Conservation (phyloP, 1,284 basidiomycete genomes). For the Boletus sp. region DNA sequence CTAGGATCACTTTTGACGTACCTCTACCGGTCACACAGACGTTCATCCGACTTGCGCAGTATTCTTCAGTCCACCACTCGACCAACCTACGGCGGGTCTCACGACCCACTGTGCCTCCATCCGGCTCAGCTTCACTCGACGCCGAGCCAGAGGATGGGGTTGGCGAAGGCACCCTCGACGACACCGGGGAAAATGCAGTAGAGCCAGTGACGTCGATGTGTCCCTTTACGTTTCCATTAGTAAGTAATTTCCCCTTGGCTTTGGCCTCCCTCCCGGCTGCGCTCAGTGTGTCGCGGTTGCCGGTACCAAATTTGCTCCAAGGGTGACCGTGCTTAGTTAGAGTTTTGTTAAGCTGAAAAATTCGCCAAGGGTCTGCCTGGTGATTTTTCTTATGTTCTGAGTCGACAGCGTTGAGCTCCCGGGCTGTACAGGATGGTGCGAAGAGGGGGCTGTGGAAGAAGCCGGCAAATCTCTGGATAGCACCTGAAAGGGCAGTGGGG, state of each 20-base stretch:
- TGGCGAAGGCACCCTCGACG: conserved; percentile 63
- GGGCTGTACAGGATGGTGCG: conserved; percentile 84
- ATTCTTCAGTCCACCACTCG: conserved; percentile 94
- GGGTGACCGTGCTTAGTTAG: conserved; percentile 79
- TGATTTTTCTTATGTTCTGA: conserved; percentile 99
- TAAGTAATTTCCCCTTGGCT: conserved; percentile 42
- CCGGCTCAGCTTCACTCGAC: conserved; percentile 60
- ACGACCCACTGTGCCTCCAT: conserved; percentile 75
- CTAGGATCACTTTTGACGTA: conserved; percentile 27
- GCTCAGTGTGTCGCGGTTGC: conserved; percentile 84
- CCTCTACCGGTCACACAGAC: conserved; percentile 90
- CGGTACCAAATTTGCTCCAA: conserved; percentile 95
- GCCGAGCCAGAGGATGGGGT: conserved; percentile 54
- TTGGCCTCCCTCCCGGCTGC: conserved; percentile 60
- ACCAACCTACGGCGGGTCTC: conserved; percentile 91
- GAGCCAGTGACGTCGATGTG: conserved; percentile 20
- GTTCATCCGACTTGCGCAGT: conserved; percentile 94
- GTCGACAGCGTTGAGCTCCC: conserved; percentile 97
- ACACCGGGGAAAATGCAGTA: conserved; percentile 44
- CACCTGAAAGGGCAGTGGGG: conserved; percentile 80
- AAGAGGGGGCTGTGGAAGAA: conserved; percentile 97
- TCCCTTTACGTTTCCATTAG: conserved; percentile 8
- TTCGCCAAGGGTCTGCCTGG: conserved; percentile 94
- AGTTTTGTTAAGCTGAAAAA: conserved; percentile 94
- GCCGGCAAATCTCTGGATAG: conserved; percentile 87